Base-by-base conservation (phyloP, 148 eudicot species). In the Silene latifolia region DNA sequence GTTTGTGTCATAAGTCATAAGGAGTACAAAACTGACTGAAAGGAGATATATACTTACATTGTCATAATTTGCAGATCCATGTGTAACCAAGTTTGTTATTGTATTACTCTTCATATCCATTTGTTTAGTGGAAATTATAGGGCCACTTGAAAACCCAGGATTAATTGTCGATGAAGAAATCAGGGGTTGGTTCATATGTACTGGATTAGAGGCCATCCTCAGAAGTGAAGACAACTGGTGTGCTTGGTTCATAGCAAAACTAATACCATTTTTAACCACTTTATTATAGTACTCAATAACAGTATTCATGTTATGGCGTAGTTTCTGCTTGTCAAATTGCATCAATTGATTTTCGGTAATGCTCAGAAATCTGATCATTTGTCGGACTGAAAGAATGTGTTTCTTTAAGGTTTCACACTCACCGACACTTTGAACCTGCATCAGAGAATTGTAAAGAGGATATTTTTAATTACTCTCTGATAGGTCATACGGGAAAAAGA, bases 401-500 rank as follows among this genome's bases (percentile, higher is more conserved):
- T 1, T 17, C 35, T 35, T 46, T 27, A 6, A 9, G 17, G 6
- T 58, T 3, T 75, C 73, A 19, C 25, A 17, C 29, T 58, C 44
- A 29, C 51, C 35, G 6, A 24, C 39, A 76, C 1, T 75, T 42
- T 68, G 73, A 39, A 56, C 73, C 78, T 76, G 78, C 32, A 69
- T 7, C 3, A 44, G 56, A 67, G 2, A 67, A 39, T 67, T 46
- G 21, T n/a, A 67, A 42, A 19, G 23, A 0, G 19, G 11, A 8
- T 39, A 12, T 67, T 67, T 15, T 18, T 7, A 7, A 66, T 66
- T n/a, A 17, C 44, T 29, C 29, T 7, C 9, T 7, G 62, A 58
- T 39, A 58, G 62, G 24, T 0, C 12, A 24, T 23, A 24, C 8
- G n/a, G n/a, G n/a, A 61, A 23, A 61, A 58, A 58, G 2, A 56